Conservation (phyloP, 2,329 filamentous ascomycete species). For the Akanthomyces dipterigenus region DNA sequence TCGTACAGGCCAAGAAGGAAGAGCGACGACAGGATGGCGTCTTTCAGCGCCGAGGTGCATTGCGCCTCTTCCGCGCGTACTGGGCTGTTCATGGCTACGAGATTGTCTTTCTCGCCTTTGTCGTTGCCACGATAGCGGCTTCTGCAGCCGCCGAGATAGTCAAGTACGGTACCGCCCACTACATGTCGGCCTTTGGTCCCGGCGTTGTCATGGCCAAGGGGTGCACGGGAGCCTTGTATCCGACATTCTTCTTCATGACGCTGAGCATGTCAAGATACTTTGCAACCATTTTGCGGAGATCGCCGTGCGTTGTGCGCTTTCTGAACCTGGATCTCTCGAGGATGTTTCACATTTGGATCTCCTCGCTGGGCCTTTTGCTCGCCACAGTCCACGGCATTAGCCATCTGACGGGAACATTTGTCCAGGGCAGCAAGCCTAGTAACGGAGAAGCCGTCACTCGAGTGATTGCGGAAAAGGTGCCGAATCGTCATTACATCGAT, state of each 20-base stretch:
- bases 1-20: conserved; percentile 40
- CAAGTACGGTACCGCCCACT: conserved; percentile 40
- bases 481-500: conserved; percentile 36
- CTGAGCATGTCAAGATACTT: conserved; percentile 53
- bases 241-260: conserved; percentile 52
- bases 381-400: conserved; percentile 48
- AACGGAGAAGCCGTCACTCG: conserved; percentile 38
- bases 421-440: conserved; percentile 38
- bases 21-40: conserved; percentile 41
- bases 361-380: conserved; percentile 41
- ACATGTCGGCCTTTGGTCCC: conserved; percentile 47
- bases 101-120: conserved; percentile 41
- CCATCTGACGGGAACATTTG: conserved; percentile 46
- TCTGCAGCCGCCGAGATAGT: conserved; percentile 50
- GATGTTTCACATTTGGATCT: conserved; percentile 49
- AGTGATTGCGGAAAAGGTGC: conserved; percentile 36
- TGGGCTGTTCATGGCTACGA: conserved; percentile 50
- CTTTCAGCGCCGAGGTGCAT: conserved; percentile 36
- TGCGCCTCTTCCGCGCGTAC: conserved; percentile 42
- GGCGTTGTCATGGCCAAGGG: conserved; percentile 50
- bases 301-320: conserved; percentile 44
- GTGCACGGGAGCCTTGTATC: conserved; percentile 47
- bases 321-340: conserved; percentile 52
- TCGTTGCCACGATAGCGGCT: conserved; percentile 40
- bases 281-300: conserved; percentile 45